phyloP scores from a whole-genome alignment of 805 yeast species.

The Candida insectorum region DNA sequence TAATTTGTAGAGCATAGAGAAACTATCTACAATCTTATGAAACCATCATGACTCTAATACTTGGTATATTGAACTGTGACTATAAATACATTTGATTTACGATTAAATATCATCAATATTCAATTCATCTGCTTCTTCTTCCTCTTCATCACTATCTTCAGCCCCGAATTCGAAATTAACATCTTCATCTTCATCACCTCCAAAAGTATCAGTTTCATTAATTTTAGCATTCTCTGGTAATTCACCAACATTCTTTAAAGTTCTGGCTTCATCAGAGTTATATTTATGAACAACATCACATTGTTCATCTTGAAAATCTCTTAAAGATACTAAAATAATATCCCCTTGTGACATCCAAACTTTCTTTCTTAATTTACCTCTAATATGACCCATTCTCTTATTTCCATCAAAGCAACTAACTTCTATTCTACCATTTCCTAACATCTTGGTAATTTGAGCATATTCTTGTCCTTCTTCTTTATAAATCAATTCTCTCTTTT shows the following conservation, averaged over 20 bases:
- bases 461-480: slow-evolving; percentile 98
- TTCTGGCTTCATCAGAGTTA: slow-evolving; percentile 97
- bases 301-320: slow-evolving; percentile 98
- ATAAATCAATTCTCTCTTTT: slow-evolving; percentile 89
- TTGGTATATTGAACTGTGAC: too few relatives aligned
- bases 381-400: slow-evolving; percentile 93
- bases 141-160: slow-evolving; percentile 77
- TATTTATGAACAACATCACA: slow-evolving; percentile 97
- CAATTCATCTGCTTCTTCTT: slow-evolving; percentile 63
- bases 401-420: slow-evolving; percentile 93
- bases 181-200: slow-evolving; percentile 95
- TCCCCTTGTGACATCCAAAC: slow-evolving; percentile 99
- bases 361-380: slow-evolving; percentile 99
- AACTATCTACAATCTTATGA: too few relatives aligned
- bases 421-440: slow-evolving; percentile 96
- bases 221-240: slow-evolving; percentile 96
- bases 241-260: slow-evolving; percentile 92
- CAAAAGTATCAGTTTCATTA: slow-evolving; percentile 96
- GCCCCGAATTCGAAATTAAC: slow-evolving; percentile 98
- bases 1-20: too few relatives aligned
- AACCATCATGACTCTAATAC: too few relatives aligned
- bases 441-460: slow-evolving; percentile 97
- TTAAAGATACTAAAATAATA: slow-evolving; percentile 87
- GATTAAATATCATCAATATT: slow-evolving; percentile 93
- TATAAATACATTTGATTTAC: too few relatives aligned